These are phyloP conservation scores for Penicillium digitatum DNA, from an alignment of 2,329 filamentous ascomycete genomes.

Conservation along the genomic window DNA sequence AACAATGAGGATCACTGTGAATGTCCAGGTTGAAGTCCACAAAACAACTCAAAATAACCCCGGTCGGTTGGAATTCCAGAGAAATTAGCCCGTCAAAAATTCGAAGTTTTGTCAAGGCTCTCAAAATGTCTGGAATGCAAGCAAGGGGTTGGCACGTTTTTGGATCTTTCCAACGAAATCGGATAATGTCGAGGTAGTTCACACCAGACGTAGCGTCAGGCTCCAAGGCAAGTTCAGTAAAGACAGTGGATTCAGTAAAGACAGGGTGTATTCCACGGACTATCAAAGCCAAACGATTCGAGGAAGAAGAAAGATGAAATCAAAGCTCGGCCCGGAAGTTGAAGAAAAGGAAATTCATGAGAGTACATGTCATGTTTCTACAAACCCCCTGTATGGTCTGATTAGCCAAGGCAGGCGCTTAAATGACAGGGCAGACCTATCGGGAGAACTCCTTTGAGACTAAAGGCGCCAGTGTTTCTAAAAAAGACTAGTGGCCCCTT, in stretches of 20 bases:
- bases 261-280: neutral
- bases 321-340: neutral
- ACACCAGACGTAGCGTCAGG: neutral
- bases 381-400: slow-evolving; percentile 1
- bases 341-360: neutral
- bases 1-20: neutral
- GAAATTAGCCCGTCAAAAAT: slow-evolving; percentile 2
- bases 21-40: slow-evolving; percentile 2
- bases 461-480: slow-evolving; percentile 16
- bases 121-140: neutral
- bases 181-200: neutral
- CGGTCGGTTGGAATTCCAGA: neutral
- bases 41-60: slow-evolving; percentile 4
- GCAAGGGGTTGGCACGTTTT: slow-evolving; percentile 1
- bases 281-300: neutral
- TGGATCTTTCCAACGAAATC: neutral
- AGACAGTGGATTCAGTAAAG: neutral
- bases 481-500: slow-evolving; percentile 5
- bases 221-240: neutral
- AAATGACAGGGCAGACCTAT: slow-evolving; percentile 8
- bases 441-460: slow-evolving; percentile 9
- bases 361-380: neutral
- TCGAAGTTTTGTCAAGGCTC: neutral
- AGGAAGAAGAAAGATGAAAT: neutral
- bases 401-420: slow-evolving; percentile 1